Evolutionary conservation across 2,329 filamentous ascomycete species (phyloP).

Genomic region (Aureobasidium sp.): DNA sequence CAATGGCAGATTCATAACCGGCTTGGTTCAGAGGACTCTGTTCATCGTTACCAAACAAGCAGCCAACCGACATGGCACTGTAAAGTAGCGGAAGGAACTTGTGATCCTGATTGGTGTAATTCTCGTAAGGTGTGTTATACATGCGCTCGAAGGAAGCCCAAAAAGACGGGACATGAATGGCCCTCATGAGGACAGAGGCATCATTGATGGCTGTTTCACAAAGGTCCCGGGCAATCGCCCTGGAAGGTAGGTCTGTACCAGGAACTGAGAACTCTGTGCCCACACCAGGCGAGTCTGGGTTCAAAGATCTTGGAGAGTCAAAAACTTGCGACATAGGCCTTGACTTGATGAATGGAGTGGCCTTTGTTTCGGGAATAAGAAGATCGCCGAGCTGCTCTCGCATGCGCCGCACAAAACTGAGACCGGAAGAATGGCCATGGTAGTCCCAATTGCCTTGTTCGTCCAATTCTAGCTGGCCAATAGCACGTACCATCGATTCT

Average conservation of each 20-base stretch:
- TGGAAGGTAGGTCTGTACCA: conserved; percentile 60
- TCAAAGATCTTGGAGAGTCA: conserved; percentile 57
- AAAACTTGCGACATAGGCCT: conserved; percentile 52
- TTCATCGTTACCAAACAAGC: conserved; percentile 39
- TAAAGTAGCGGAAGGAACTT: conserved; percentile 44
- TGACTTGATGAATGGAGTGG: conserved; percentile 51
- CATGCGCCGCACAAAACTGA: conserved; percentile 81
- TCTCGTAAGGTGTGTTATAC: conserved; percentile 57
- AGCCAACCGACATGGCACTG: conserved; percentile 42
- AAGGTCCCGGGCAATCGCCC: conserved; percentile 49
- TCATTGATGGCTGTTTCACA: conserved; percentile 57
- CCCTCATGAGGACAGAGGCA: conserved; percentile 57
- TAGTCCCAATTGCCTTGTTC: conserved; percentile 93
- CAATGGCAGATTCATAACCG: conserved; percentile 41
- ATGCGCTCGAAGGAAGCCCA: conserved; percentile 69
- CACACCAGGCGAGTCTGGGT: conserved; percentile 56
- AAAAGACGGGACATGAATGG: conserved; percentile 77
- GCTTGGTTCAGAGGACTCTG: conserved; percentile 30
- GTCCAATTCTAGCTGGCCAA: conserved; percentile 84
- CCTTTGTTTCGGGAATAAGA: conserved; percentile 56
- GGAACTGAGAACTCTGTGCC: conserved; percentile 47
- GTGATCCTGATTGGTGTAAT: conserved; percentile 40
- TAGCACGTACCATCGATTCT: conserved; percentile 90
- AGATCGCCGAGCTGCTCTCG: conserved; percentile 79
- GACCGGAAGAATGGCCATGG: conserved; percentile 84